Percentiles rank a stretch among this genome's conserved stretches.
Conservation (phyloP, 768 basidiomycete species). For the Lactarius pseudohatsudake region DNA sequence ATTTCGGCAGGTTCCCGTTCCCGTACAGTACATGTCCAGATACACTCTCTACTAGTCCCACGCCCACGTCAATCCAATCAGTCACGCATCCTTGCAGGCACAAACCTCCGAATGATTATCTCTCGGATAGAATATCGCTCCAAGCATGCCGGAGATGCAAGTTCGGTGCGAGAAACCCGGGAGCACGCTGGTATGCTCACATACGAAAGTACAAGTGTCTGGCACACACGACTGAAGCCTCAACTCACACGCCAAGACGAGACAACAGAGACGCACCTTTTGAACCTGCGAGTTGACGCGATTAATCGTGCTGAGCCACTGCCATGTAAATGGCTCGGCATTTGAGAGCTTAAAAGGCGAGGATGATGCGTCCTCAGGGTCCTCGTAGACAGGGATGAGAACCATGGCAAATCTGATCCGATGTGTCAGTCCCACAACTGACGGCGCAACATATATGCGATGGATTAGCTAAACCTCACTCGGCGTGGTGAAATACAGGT, state of each 20-base stretch:
- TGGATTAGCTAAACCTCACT: constrained; percentile 55
- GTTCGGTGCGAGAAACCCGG: constrained; percentile 48
- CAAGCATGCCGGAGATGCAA: constrained; percentile 73
- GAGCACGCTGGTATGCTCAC: constrained; percentile 86
- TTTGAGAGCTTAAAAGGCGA: constrained; percentile 70
- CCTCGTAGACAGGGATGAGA: constrained; percentile 89
- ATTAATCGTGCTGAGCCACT: constrained; percentile 96
- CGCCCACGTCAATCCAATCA: constrained; percentile 37
- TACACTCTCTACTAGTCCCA: not conserved
- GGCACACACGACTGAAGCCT: not conserved
- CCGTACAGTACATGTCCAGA: not conserved
- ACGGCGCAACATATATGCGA: not conserved
- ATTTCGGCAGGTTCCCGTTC: not conserved
- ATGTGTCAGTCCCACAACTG: not conserved
- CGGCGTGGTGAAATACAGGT: constrained; percentile 93
- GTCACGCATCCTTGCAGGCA: constrained; percentile 92
- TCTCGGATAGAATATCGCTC: constrained; percentile 80
- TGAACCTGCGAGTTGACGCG: constrained; percentile 96
- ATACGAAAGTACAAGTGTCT: constrained; percentile 91
- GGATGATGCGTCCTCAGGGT: constrained; percentile 62
- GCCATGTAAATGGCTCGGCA: constrained; percentile 78
- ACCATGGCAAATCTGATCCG: constrained; percentile 78
- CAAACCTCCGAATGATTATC: constrained; percentile 79
- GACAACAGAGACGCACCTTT: constrained; percentile 56
- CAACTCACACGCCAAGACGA: not conserved